Evolutionary conservation across 371 early-diverging fungal genomes (phyloP).

Genomic region (Capillidium heterosporum): DNA sequence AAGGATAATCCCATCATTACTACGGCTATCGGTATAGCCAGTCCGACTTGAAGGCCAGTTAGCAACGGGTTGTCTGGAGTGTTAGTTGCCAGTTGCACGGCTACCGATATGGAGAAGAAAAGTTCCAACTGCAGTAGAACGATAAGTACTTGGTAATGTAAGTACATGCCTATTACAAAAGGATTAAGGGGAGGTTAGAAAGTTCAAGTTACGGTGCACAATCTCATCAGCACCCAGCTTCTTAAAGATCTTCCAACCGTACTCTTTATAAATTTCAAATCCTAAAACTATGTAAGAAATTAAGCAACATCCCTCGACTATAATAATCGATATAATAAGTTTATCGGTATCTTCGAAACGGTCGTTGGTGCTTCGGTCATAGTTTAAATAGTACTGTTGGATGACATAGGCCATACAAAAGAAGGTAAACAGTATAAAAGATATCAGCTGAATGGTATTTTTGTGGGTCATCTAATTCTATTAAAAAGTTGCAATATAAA

Average conservation of each 20-base stretch:
- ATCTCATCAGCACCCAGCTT: slow-evolving; percentile 23
- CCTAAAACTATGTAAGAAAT: slow-evolving; percentile 17
- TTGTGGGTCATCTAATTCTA: slow-evolving; percentile 14
- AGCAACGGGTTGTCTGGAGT: slow-evolving; percentile 15
- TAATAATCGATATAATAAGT: slow-evolving; percentile 14
- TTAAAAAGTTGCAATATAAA: not conserved
- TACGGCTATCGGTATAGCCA: slow-evolving; percentile 21
- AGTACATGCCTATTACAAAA: slow-evolving; percentile 10
- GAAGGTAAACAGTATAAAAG: slow-evolving; percentile 20
- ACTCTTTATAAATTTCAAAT: slow-evolving; percentile 28
- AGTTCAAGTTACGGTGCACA: slow-evolving; percentile 11
- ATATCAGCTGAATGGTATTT: slow-evolving; percentile 32
- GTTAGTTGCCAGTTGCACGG: slow-evolving; percentile 23
- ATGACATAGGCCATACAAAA: slow-evolving; percentile 20
- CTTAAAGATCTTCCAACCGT: slow-evolving; percentile 31
- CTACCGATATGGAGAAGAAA: slow-evolving; percentile 20
- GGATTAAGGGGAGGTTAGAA: not conserved
- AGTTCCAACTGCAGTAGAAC: slow-evolving; percentile 20
- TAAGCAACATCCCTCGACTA: slow-evolving; percentile 14
- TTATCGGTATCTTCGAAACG: slow-evolving; percentile 11
- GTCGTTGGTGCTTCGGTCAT: too few relatives aligned
- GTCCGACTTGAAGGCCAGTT: slow-evolving; percentile 19
- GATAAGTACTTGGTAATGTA: slow-evolving; percentile 17
- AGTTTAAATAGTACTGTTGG: slow-evolving; percentile 18
- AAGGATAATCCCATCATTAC: slow-evolving; percentile 18